These are phyloP conservation scores for Claviceps sp. DNA, from an alignment of 2,329 filamentous ascomycete genomes.

Conservation along the genomic window DNA sequence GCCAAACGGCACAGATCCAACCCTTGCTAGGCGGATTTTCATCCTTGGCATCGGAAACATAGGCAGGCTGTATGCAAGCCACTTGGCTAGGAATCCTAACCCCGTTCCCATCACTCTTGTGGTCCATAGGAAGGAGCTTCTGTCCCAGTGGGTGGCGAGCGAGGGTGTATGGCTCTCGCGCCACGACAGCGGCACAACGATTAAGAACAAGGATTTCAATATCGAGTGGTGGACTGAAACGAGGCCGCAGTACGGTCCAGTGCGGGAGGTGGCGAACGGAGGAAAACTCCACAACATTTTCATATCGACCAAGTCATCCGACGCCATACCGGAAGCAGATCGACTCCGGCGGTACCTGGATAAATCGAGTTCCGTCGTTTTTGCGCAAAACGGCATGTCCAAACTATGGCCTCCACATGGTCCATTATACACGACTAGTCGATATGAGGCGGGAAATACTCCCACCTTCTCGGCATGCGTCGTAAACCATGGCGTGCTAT, in stretches of 20 bases:
- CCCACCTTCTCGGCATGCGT: slow-evolving; percentile 64
- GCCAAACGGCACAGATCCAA: background rate
- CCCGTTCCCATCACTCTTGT: slow-evolving; percentile 68
- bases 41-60: slow-evolving; percentile 73
- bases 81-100: slow-evolving; percentile 43
- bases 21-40: slow-evolving; percentile 44
- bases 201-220: slow-evolving; percentile 27
- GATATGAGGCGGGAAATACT: slow-evolving; percentile 22
- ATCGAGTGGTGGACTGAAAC: slow-evolving; percentile 43
- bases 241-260: slow-evolving; percentile 21
- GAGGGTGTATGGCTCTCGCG: slow-evolving; percentile 31
- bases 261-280: slow-evolving; percentile 26
- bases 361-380: slow-evolving; percentile 56
- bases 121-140: slow-evolving; percentile 46
- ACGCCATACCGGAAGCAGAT: slow-evolving; percentile 48
- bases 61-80: slow-evolving; percentile 64
- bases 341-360: slow-evolving; percentile 48
- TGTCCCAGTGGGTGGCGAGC: slow-evolving; percentile 31
- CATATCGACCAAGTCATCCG: slow-evolving; percentile 60
- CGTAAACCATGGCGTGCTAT: slow-evolving; percentile 42
- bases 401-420: slow-evolving; percentile 42
- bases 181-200: slow-evolving; percentile 15
- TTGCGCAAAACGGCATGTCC: slow-evolving; percentile 83
- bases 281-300: slow-evolving; percentile 56
- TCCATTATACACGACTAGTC: slow-evolving; percentile 24